Evolutionary conservation across 179 eudicot species (phyloP).

Genomic region (Pouteria campechiana): DNA sequence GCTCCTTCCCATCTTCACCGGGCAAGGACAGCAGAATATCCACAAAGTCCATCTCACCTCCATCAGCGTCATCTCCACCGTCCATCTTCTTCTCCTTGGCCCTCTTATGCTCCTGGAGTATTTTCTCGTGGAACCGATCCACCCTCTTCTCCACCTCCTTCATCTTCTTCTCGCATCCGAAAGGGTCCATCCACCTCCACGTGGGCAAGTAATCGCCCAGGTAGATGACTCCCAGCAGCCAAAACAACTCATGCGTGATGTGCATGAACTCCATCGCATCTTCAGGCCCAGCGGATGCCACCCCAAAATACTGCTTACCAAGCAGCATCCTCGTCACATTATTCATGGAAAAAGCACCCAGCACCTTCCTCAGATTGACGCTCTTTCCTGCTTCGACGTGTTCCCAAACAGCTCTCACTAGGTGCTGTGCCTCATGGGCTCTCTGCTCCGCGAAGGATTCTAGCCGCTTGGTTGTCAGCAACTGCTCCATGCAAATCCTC

Average conservation of each 20-base stretch:
- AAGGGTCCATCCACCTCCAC: conserved; percentile 96
- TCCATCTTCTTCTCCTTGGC: conserved; percentile 12
- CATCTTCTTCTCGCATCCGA: conserved; percentile 85
- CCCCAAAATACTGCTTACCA: conserved; percentile 90
- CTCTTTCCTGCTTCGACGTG: conserved; percentile 22
- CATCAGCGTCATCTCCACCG: conserved; percentile 15
- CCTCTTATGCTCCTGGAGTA: conserved; percentile 62
- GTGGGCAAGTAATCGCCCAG: conserved; percentile 86
- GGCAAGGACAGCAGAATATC: conserved; percentile 82
- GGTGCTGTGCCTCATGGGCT: conserved; percentile 71
- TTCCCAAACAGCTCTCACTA: conserved; percentile 56
- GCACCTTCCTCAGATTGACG: conserved; percentile 65
- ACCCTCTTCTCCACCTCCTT: conserved; percentile 87
- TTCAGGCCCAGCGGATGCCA: conserved; percentile 50
- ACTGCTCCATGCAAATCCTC: conserved; percentile 87
- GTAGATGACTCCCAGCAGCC: conserved; percentile 84
- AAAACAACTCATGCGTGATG: conserved; percentile 82
- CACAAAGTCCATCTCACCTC: conserved; percentile 70
- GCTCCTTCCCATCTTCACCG: conserved; percentile 70
- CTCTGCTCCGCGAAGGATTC: conserved; percentile 58
- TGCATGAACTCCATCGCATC: conserved; percentile 91
- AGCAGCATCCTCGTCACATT: conserved; percentile 93
- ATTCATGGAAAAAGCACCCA: conserved; percentile 93
- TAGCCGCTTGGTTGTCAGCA: conserved; percentile 71
- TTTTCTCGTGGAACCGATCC: conserved; percentile 70